Base-by-base conservation (phyloP, 768 basidiomycete genomes). In the Tricholoma flavovirens region DNA sequence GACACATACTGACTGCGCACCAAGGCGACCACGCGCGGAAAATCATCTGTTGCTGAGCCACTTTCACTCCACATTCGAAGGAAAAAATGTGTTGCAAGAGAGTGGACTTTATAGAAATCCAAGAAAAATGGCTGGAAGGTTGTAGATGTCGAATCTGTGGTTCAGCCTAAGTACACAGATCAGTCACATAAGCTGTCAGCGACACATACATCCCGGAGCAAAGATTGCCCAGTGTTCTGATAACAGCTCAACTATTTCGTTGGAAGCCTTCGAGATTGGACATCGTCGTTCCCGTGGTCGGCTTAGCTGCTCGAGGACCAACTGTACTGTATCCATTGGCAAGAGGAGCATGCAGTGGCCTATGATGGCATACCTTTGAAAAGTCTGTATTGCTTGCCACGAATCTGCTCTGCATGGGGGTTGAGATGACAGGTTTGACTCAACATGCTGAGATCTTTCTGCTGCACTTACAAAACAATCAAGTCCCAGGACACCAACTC, bases 11-110 rank as follows among this genome's bases (percentile, higher is more conserved):
- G 93, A 78, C 90, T 92, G 52, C 83, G 83, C 33, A 87, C 86
- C 17, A 95, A 75, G 5, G 84, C 87, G 32, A 82, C 80, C 9
- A 96, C 84, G 9, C 94, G 84, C 33, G 79, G 76, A 60, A 93
- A 92, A 70, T 96, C 93, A 17, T 77, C 84, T 11, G 69, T 64
- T 3, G 87, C 83, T 1, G 93, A 88, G 11, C 87, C 86, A 63
- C 88, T 90, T 67, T 96, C 93, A 62, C 79, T 82, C 92, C 91
- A 96, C 84, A 96, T 93, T 32, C 90, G 82, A n/a, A 92, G 73
- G 71, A 95, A 95, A 75, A 95, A 94, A 46, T 82, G 82, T 3
- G 86, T 83, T 5, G 88, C 88, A n/a, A 93, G 73, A 9, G 79
- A 75, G 69, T 97, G 93, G 4, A 93, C 86, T 59, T 80, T 84